These are phyloP conservation scores for Rhodotorula glutinis DNA, from an alignment of 1,284 basidiomycete genomes.

Conservation along the genomic window DNA sequence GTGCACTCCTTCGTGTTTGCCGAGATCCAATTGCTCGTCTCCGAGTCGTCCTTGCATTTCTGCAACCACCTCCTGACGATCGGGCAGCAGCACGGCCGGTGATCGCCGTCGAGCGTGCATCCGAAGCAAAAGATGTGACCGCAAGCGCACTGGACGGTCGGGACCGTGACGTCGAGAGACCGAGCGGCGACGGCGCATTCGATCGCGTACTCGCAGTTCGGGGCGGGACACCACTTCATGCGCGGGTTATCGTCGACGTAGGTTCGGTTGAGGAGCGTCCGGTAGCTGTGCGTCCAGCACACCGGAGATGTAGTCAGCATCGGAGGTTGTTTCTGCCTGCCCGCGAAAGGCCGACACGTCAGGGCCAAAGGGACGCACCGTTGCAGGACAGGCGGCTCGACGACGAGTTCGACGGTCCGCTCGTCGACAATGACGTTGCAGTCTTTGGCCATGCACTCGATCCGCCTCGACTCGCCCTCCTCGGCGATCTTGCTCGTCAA, in stretches of 20 bases:
- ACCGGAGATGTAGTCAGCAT: too few species aligned
- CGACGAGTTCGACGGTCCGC: slow-evolving; percentile 53
- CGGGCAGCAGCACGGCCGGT: slow-evolving; percentile 83
- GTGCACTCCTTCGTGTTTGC: slow-evolving; percentile 98
- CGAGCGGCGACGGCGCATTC: slow-evolving; percentile 68
- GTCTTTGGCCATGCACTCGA: slow-evolving; percentile 90
- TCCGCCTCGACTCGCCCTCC: slow-evolving; percentile 75
- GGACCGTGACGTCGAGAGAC: slow-evolving; percentile 70
- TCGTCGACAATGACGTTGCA: slow-evolving; percentile 71
- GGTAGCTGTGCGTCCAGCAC: slow-evolving; percentile 59
- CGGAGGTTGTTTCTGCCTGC: too few species aligned
- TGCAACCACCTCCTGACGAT: slow-evolving; percentile 92
- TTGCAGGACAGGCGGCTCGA: slow-evolving; percentile 47
- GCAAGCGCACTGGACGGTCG: slow-evolving; percentile 76
- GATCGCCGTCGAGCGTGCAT: slow-evolving; percentile 77
- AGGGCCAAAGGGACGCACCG: slow-evolving; percentile 14
- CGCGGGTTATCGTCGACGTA: slow-evolving; percentile 81
- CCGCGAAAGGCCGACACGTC: too few species aligned
- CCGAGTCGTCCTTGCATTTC: slow-evolving; percentile 96
- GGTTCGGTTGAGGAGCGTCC: slow-evolving; percentile 80
- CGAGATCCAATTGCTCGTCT: slow-evolving; percentile 99
- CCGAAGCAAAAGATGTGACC: slow-evolving; percentile 85
- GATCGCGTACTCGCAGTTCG: slow-evolving; percentile 69
- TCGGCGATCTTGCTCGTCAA: slow-evolving; percentile 78
- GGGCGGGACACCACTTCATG: slow-evolving; percentile 85